Evolutionary conservation across 108 stramenopile genomes (phyloP), one percentile per base, ranked within the genome.

Genomic region (Stephanodiscus triporus): DNA sequence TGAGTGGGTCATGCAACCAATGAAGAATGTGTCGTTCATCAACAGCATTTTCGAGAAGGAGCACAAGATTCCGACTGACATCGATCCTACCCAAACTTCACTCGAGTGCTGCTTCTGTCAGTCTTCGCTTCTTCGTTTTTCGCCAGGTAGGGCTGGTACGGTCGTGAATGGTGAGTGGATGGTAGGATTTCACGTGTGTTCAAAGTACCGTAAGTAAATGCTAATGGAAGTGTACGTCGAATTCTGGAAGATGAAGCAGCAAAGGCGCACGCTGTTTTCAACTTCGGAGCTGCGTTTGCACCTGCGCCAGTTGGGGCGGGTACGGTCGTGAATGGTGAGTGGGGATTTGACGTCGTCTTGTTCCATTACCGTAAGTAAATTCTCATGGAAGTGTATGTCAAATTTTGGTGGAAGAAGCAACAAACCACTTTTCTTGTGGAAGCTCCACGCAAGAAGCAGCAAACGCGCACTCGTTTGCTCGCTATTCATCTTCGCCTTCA

Each of bases 1-100:
- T 42, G 29, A 37, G 38, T 62, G 61, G 43, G 96, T 98, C 75
- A 97, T 97, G 17, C 53, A 54, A 54, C 24, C 53, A 54, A 26
- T 24, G 26, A 54, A 54, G 11, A 27, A 54, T 9, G 26, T 2
- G 23, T 54, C 23, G 27, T 54, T 54, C 26, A 54, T 54, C 53
- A 54, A 54, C 26, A 24, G 1, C 9, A 3, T 27, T 27, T 54
- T 54, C 16, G 26, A 54, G 10, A 54, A 24, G 97, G 16, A 16
- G 43, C 16, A 3, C 16, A 34, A 2, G 5, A 26, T 54, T 8
- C 53, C 53, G 11, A 54, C 0, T 2, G 23, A 24, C 23, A 51
- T 51, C 10, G 2, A 57, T 57, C 56, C 5, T 3, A 2, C 11
- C 29, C 6, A 34, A 11, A 16, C 0, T 36, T 34, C 34, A 14